Base-by-base conservation (phyloP, 352 stramenopile species). In the Blastocystis sp. region DNA sequence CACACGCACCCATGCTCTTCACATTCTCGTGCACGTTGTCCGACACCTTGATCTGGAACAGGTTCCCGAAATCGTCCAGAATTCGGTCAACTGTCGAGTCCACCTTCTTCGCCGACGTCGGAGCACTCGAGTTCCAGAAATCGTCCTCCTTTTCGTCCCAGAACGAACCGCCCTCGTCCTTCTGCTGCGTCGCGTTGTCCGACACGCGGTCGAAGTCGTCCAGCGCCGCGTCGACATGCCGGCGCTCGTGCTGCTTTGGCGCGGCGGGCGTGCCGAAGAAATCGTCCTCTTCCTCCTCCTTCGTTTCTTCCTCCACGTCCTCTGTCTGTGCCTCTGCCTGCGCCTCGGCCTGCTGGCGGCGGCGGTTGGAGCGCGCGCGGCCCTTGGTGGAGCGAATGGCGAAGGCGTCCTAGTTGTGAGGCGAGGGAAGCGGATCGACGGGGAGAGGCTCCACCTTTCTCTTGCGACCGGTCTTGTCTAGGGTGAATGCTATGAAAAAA, bases 381-480 rank as follows among this genome's bases (percentile, higher is more conserved):
- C 71, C 71, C 24, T 60, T 57, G 17, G 71, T 81, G 14, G 71
- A 81, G 28, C 71, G 71, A 42, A 81, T 81, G 2, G 71, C 71
- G 40, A 81, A 81, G 38, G 71, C 71, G 43, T 81, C 71, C 71
- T 81, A 65, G 48, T 62, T 28, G 28, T 60, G 57, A 66, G 48
- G 7, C 17, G 21, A 10, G 21, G 40, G 2, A n/a, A 17, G 38
- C 17, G 43, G 14, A 48, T 28, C 3, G 34, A 81, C 71, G n/a
- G 71, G 71, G 48, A 81, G 64, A 6, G 71, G 71, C 48, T 81
- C 71, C 11, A 81, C 48, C 43, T 81, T 81, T n/a, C 71, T 24
- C 45, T 42, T 63, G 28, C 54, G 71, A 4, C 71, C 71, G 4
- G 71, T 81, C 48, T 81, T 81, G 17, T 54, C 40, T 71, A 71